Conservation (phyloP, 1,139 yeast genomes). For the Yamadazyma sp. region DNA sequence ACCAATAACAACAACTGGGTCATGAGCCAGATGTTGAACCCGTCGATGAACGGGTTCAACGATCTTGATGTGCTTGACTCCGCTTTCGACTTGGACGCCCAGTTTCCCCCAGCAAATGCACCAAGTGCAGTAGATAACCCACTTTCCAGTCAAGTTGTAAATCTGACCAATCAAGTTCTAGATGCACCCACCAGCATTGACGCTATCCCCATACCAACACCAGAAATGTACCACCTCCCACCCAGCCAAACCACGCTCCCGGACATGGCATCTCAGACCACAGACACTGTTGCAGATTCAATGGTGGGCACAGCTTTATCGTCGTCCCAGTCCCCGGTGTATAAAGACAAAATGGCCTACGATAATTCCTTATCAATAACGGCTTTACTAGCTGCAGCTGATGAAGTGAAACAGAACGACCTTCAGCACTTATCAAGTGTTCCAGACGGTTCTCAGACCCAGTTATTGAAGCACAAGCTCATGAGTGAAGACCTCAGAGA, state of each 20-base stretch:
- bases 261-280: too few species aligned
- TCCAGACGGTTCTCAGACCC: conserved; percentile 6
- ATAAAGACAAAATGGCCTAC: background rate
- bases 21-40: conserved; percentile 16
- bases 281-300: too few species aligned
- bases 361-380: conserved; percentile 11
- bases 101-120: background rate
- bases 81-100: background rate
- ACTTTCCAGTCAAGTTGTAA: too few species aligned
- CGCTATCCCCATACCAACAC: too few species aligned
- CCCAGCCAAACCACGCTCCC: too few species aligned
- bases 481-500: conserved; percentile 3
- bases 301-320: background rate
- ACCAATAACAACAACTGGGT: conserved; percentile 15
- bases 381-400: conserved; percentile 19
- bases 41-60: conserved; percentile 9
- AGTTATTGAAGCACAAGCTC: conserved; percentile 8
- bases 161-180: too few species aligned
- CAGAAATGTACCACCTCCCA: too few species aligned
- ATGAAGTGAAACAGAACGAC: conserved; percentile 7
- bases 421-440: conserved; percentile 3
- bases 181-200: too few species aligned
- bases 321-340: background rate
- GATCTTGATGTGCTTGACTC: conserved; percentile 5
- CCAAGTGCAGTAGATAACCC: too few species aligned